Base-by-base conservation (phyloP, 352 stramenopile genomes). In the Globisporangium parvum region DNA sequence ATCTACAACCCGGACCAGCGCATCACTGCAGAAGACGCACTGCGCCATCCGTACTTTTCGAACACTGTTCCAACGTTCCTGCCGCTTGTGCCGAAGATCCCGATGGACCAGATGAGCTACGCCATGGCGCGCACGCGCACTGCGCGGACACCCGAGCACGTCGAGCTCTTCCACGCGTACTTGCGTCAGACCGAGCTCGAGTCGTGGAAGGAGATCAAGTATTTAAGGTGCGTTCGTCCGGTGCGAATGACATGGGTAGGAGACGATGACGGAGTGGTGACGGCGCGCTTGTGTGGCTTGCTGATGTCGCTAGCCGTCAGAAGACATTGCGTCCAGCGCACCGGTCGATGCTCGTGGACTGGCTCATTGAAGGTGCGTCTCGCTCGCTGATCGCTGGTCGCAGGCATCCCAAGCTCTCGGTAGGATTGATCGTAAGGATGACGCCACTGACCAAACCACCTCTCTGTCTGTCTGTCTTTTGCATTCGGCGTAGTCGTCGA, bases 341-440 rank as follows among this genome's bases (percentile, higher is more conserved):
- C 47, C 82, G 88, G 23, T 93, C 83, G 15, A 96, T 96, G 88
- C 81, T 96, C 35, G 88, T 96, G 4, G 88, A 96, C 64, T 96
- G 88, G 88, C 69, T 96, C 15, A 92, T 96, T 56, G 88, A 96
- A 88, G 82, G 82, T 92, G 48, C n/a, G n/a, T 40, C 28, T 63
- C 35, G 47, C 17, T 20, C 40, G 18, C n/a, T 47, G 24, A 1
- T 28, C 10, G 8, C 15, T 26, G 12, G 12, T 8, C 10, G 1
- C 31, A 12, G 12, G 1, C 10, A 12, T 37, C 31, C 31, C 31
- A 37, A 8, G 10, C 6, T 14, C n/a, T n/a, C n/a, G n/a, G n/a
- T 31, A 31, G 3, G 26, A 31, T 6, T 6, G 26, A 31, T 31
- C 26, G 31, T 10, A 2, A 12, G 15, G 37, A 49, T 11, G 12